Percentiles rank a stretch among this genome's conserved stretches.
phyloP scores from a whole-genome alignment of 148 eudicot genomes.

The Beta vulgaris region DNA sequence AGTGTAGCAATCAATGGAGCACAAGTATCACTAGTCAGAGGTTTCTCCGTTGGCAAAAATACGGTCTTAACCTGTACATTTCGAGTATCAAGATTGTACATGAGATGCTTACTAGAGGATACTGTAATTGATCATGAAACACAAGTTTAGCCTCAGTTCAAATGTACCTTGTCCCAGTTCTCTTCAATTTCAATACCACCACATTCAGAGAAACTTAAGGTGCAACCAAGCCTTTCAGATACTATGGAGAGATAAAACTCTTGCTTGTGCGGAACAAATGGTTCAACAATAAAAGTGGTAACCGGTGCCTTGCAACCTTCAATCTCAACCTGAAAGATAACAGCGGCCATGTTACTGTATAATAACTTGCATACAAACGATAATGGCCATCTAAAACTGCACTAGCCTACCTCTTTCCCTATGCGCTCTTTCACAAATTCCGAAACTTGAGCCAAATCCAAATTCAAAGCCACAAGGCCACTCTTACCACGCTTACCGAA shows the following conservation, averaged over 20 bases:
- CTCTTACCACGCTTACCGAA: slow-evolving; percentile 93
- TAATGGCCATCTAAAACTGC: background rate
- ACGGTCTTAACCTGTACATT: slow-evolving; percentile 62
- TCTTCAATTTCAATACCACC: slow-evolving; percentile 90
- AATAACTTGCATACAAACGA: background rate
- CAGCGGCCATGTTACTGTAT: background rate
- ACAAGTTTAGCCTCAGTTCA: background rate
- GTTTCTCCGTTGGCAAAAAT: slow-evolving; percentile 57
- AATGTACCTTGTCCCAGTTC: slow-evolving; percentile 81
- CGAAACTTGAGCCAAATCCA: slow-evolving; percentile 80
- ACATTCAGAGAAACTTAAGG: slow-evolving; percentile 79
- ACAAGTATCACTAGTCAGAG: slow-evolving; percentile 53
- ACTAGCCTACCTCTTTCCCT: slow-evolving; percentile 54
- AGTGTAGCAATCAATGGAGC: slow-evolving; percentile 83
- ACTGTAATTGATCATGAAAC: slow-evolving; percentile 5
- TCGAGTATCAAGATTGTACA: background rate
- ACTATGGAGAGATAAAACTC: slow-evolving; percentile 73
- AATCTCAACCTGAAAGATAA: slow-evolving; percentile 56
- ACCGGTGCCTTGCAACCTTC: slow-evolving; percentile 83
- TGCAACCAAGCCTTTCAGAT: slow-evolving; percentile 73
- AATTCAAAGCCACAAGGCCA: slow-evolving; percentile 71
- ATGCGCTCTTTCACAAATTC: slow-evolving; percentile 68
- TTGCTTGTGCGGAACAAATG: slow-evolving; percentile 71
- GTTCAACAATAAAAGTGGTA: slow-evolving; percentile 79
- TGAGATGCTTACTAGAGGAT: background rate